Conservation (phyloP, 2,329 filamentous ascomycete species). For the Geosmithia flava region DNA sequence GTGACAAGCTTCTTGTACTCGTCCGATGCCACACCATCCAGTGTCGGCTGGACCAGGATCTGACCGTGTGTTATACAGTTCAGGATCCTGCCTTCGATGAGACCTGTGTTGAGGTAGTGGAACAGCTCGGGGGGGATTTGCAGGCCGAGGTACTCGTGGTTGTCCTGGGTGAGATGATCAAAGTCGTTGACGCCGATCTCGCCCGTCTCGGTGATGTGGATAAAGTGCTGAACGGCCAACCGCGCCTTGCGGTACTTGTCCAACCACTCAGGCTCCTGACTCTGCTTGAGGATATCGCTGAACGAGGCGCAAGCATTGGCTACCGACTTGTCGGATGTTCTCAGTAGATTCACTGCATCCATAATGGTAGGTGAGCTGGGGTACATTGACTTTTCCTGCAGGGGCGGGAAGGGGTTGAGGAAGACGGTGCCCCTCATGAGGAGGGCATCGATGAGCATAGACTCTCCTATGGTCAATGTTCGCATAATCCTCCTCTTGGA, state of each 20-base stretch:
- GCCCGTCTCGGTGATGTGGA: slow-evolving; percentile 67
- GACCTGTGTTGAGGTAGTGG: slow-evolving; percentile 74
- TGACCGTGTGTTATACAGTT: slow-evolving; percentile 74
- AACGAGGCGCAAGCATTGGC: slow-evolving; percentile 64
- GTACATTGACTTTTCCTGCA: slow-evolving; percentile 47
- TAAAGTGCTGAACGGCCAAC: slow-evolving; percentile 78
- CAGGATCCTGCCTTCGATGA: slow-evolving; percentile 68
- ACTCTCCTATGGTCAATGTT: slow-evolving; percentile 50
- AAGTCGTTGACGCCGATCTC: slow-evolving; percentile 63
- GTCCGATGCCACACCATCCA: slow-evolving; percentile 69
- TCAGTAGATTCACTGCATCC: slow-evolving; percentile 69
- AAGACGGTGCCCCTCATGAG: slow-evolving; percentile 76
- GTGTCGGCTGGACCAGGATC: slow-evolving; percentile 66
- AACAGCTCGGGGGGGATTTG: slow-evolving; percentile 83
- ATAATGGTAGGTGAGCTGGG: slow-evolving; percentile 43
- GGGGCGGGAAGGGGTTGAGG: slow-evolving; percentile 64
- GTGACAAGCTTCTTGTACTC: slow-evolving; percentile 74
- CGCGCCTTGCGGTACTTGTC: slow-evolving; percentile 79
- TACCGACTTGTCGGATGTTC: slow-evolving; percentile 54
- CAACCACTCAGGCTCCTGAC: slow-evolving; percentile 62
- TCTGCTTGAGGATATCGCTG: slow-evolving; percentile 58
- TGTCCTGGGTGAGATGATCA: slow-evolving; percentile 65
- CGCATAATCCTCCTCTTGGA: slow-evolving; percentile 60
- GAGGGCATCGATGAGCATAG: slow-evolving; percentile 72
- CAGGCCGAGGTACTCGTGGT: slow-evolving; percentile 83